These are phyloP conservation scores for Periconia digitata DNA, from an alignment of 2,329 filamentous ascomycete species.

Conservation along the genomic window DNA sequence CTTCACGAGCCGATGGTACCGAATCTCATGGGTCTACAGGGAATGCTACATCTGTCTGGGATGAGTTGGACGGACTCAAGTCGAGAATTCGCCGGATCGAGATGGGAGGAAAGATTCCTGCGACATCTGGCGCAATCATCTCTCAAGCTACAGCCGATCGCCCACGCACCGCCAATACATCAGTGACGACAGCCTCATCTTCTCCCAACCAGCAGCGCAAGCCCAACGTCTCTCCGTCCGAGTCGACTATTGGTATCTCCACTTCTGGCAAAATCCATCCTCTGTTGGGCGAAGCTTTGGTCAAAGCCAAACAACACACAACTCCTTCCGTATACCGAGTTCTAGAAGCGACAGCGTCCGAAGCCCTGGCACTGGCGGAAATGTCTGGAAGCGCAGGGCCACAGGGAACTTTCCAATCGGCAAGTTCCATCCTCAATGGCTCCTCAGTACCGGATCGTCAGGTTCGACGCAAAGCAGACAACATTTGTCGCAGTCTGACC, in stretches of 20 bases:
- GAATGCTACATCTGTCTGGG: constrained; percentile 93
- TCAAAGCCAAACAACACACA: constrained; percentile 72
- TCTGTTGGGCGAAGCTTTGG: constrained; percentile 76
- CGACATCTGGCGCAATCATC: constrained; percentile 74
- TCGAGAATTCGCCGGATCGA: constrained; percentile 89
- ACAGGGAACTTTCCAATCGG: constrained; percentile 62
- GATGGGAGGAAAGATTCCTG: constrained; percentile 81
- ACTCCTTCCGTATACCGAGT: constrained; percentile 72
- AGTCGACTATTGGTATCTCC: constrained; percentile 48
- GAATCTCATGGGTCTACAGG: constrained; percentile 87
- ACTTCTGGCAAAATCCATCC: constrained; percentile 67
- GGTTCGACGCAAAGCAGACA: constrained; percentile 85
- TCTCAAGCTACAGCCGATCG: constrained; percentile 73
- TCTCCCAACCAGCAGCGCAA: constrained; percentile 76
- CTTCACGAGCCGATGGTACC: constrained; percentile 51
- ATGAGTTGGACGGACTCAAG: constrained; percentile 94
- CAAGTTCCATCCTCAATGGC: constrained; percentile 65
- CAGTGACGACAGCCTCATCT: constrained; percentile 84
- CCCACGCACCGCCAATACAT: constrained; percentile 87
- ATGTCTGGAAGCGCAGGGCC: constrained; percentile 76
- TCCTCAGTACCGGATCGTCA: constrained; percentile 72
- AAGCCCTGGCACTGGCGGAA: constrained; percentile 76
- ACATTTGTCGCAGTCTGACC: constrained; percentile 87
- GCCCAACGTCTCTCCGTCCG: constrained; percentile 46
- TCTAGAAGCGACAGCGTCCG: constrained; percentile 77